Evolutionary conservation across 2,329 filamentous ascomycete species (phyloP).

Genomic region (Elsinoe batatas): DNA sequence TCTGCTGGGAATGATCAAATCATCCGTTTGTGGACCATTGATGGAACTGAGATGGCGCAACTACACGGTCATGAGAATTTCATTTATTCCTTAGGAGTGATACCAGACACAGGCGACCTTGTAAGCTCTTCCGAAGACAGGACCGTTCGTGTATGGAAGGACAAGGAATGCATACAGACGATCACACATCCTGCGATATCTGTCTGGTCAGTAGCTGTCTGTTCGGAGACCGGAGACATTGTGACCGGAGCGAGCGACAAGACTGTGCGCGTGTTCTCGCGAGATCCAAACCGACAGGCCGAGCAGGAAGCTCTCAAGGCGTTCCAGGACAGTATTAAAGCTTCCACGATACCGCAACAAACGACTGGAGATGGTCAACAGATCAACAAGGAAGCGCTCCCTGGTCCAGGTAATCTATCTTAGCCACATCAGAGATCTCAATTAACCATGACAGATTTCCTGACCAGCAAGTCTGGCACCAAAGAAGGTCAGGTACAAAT

Average conservation of each 20-base stretch:
- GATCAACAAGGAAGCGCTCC: slow-evolving; percentile 85
- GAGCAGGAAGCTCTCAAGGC: slow-evolving; percentile 52
- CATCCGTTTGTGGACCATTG: slow-evolving; percentile 76
- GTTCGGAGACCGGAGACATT: slow-evolving; percentile 75
- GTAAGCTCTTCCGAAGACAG: slow-evolving; percentile 89
- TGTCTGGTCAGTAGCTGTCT: slow-evolving; percentile 86
- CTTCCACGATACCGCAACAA: slow-evolving; percentile 79
- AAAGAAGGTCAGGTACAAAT: slow-evolving; percentile 95
- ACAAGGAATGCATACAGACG: slow-evolving; percentile 75
- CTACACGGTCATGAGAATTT: slow-evolving; percentile 87
- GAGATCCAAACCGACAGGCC: slow-evolving; percentile 59
- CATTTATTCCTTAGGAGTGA: slow-evolving; percentile 71
- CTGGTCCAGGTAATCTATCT: slow-evolving; percentile 49
- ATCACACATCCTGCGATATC: slow-evolving; percentile 96
- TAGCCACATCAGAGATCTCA: too few relatives aligned
- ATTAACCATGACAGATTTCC: slow-evolving; percentile 48
- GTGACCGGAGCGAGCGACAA: slow-evolving; percentile 89
- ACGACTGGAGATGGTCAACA: slow-evolving; percentile 53
- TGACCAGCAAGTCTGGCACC: slow-evolving; percentile 72
- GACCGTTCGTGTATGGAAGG: slow-evolving; percentile 84
- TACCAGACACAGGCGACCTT: slow-evolving; percentile 69
- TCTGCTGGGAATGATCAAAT: slow-evolving; percentile 89
- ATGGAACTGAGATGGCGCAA: slow-evolving; percentile 65
- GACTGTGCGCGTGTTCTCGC: slow-evolving; percentile 72
- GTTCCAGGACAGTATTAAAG: slow-evolving; percentile 74